Evolutionary conservation across 148 eudicot genomes (phyloP).

Genomic region (Hydrangea macrophylla): DNA sequence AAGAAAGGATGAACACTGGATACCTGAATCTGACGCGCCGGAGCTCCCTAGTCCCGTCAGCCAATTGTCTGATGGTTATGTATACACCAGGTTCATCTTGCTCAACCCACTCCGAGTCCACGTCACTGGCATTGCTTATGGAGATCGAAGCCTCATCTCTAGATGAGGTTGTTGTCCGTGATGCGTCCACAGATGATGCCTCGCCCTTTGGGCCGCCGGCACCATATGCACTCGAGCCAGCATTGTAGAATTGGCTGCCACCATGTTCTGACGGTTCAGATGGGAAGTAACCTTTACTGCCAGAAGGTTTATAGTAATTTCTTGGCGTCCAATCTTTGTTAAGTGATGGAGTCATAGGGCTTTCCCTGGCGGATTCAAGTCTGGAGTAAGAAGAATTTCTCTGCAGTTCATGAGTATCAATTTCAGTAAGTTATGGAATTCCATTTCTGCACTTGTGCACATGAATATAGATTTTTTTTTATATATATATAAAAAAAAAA

Average conservation of each 20-base stretch:
- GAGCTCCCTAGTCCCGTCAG: conserved; percentile 84
- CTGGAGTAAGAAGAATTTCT: conserved; percentile 84
- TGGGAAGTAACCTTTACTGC: conserved; percentile 46
- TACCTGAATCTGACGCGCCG: conserved; percentile 98
- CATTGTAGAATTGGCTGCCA: conserved; percentile 30
- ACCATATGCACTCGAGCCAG: conserved; percentile 41
- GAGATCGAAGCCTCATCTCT: conserved; percentile 73
- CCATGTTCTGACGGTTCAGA: conserved; percentile 54
- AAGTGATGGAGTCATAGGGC: conserved; percentile 61
- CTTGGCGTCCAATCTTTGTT: conserved; percentile 89
- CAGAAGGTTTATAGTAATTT: conserved; percentile 60
- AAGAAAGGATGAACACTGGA: not conserved
- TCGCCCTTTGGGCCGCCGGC: conserved; percentile 44
- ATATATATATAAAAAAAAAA: too few relatives aligned
- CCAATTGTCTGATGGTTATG: conserved; percentile 82
- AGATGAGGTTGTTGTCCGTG: conserved; percentile 84
- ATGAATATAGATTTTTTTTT: not conserved
- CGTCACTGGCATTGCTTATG: conserved; percentile 91
- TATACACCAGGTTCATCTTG: conserved; percentile 95
- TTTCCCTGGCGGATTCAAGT: conserved; percentile 74
- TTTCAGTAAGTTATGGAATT: conserved; percentile 1
- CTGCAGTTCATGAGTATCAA: conserved; percentile 30
- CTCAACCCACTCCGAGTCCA: conserved; percentile 89
- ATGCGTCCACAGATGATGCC: conserved; percentile 67
- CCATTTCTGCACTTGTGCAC: not conserved